These are phyloP conservation scores for Parmelia sp. DNA, from an alignment of 495 filamentous ascomycete species.

Conservation along the genomic window DNA sequence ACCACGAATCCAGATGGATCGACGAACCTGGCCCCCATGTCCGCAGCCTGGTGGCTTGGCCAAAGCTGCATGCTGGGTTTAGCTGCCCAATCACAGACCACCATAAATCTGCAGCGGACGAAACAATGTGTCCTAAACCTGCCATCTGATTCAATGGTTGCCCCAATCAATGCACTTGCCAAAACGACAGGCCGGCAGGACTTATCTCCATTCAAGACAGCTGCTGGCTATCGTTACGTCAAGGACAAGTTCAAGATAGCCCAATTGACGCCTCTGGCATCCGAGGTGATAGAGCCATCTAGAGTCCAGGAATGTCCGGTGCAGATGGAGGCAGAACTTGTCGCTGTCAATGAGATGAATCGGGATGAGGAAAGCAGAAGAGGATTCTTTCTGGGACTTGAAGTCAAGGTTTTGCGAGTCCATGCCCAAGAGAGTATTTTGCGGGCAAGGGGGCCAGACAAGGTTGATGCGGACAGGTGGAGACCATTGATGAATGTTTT, in stretches of 20 bases:
- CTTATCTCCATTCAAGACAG: conserved; percentile 28
- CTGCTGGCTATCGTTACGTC: conserved; percentile 32
- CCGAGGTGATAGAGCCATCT: conserved; percentile 6
- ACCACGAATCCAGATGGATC: conserved; percentile 40
- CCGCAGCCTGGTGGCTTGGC: conserved; percentile 44
- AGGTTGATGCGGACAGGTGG: neutral
- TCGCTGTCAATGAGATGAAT: conserved; percentile 31
- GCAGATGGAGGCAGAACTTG: conserved; percentile 35
- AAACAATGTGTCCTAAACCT: conserved; percentile 43
- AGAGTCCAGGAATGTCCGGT: neutral
- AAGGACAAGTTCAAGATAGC: conserved; percentile 40
- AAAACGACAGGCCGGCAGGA: conserved; percentile 35
- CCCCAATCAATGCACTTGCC: conserved; percentile 35
- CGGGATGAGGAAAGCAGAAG: conserved; percentile 26
- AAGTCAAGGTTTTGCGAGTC: conserved; percentile 32
- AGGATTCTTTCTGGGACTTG: conserved; percentile 28
- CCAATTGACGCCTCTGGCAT: conserved; percentile 31
- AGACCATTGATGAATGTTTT: conserved; percentile 2
- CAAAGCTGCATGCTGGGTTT: conserved; percentile 43
- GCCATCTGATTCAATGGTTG: conserved; percentile 35
- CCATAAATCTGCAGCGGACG: conserved; percentile 39
- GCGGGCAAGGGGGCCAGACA: neutral
- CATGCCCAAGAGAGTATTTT: conserved; percentile 17
- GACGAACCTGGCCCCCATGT: conserved; percentile 40
- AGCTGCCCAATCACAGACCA: conserved; percentile 34